These are phyloP conservation scores for Fusarium sp. DNA, from an alignment of 2,329 filamentous ascomycete species.

Conservation along the genomic window DNA sequence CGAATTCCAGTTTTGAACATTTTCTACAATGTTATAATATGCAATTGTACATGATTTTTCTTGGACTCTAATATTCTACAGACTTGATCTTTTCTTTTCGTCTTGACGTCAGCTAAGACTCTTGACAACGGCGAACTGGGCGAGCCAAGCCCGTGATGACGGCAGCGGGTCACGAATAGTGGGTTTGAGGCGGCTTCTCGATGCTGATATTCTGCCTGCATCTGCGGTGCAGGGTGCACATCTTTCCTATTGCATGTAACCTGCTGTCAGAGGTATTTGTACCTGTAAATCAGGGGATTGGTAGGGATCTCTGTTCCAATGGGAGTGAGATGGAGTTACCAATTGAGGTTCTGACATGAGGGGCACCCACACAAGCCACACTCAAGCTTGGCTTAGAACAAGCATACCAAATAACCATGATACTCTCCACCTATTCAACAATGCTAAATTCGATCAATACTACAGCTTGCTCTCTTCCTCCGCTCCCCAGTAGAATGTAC, in stretches of 20 bases:
- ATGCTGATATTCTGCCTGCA: not conserved
- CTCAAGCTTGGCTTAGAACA: not conserved
- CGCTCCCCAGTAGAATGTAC: slow-evolving; percentile 63
- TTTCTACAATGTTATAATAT: not conserved
- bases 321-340: not conserved
- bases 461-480: slow-evolving; percentile 31
- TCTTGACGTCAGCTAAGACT: slow-evolving; percentile 32
- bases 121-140: not conserved
- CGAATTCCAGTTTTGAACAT: slow-evolving; percentile 16
- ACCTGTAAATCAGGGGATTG: slow-evolving; percentile 24
- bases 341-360: not conserved
- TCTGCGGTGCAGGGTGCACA: not conserved
- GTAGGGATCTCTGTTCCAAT: slow-evolving; percentile 10
- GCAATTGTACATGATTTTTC: not conserved
- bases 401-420: slow-evolving; percentile 13
- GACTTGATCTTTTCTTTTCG: not conserved
- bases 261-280: slow-evolving; percentile 1
- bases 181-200: not conserved
- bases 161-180: slow-evolving; percentile 33
- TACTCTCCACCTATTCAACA: not conserved
- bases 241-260: not conserved
- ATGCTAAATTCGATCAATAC: not conserved
- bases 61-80: not conserved
- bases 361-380: not conserved
- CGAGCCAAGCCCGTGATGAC: slow-evolving; percentile 33